These are phyloP conservation scores for Sclerotinia sclerotiorum DNA, from an alignment of 2,329 filamentous ascomycete species.

Conservation along the genomic window DNA sequence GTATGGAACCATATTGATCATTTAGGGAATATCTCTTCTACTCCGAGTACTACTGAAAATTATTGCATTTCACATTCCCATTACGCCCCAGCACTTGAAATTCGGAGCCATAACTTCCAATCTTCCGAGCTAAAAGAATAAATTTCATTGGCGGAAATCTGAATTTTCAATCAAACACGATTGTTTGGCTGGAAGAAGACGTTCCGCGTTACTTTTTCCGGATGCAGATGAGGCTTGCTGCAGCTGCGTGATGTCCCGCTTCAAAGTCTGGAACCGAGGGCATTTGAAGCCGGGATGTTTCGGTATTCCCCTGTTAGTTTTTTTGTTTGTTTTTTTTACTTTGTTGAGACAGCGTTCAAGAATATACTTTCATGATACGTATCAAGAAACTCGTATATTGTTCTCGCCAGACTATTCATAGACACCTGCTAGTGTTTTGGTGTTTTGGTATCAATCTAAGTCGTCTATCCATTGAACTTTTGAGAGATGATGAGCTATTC, in stretches of 20 bases:
- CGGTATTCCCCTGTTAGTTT: background rate
- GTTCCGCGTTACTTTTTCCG: slow-evolving; percentile 23
- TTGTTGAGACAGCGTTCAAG: background rate
- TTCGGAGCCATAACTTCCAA: background rate
- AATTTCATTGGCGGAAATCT: background rate
- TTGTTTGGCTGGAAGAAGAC: slow-evolving; percentile 25
- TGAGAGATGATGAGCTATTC: background rate
- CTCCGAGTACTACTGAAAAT: background rate
- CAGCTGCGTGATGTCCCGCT: slow-evolving; percentile 14
- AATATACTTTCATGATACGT: background rate
- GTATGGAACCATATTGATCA: background rate
- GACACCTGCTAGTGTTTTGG: background rate
- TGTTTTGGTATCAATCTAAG: background rate
- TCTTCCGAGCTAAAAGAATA: background rate
- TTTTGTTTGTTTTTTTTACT: too few species aligned
- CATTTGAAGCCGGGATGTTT: background rate
- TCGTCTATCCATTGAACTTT: background rate
- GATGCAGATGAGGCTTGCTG: slow-evolving; percentile 13
- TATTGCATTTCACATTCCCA: background rate
- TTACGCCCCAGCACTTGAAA: background rate
- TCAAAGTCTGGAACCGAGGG: slow-evolving; percentile 13
- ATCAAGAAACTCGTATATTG: background rate
- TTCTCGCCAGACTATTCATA: background rate
- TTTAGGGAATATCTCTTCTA: background rate
- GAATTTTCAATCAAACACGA: background rate